A percentile compares a stretch with the other conserved stretches of the same genome.
Evolutionary conservation across 148 eudicot species (phyloP).

Genomic region (Oxyria digyna): DNA sequence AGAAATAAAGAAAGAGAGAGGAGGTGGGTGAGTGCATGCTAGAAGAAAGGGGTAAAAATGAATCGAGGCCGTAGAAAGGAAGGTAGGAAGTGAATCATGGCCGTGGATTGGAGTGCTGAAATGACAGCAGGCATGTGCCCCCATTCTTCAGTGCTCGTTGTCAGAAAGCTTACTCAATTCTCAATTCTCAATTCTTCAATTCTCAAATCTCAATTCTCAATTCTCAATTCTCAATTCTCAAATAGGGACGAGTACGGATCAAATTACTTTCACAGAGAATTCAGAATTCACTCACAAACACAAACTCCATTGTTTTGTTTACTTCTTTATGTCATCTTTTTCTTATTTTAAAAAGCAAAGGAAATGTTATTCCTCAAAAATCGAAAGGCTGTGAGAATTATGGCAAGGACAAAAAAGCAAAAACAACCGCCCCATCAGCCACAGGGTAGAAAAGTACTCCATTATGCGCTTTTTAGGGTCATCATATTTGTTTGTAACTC

Average conservation of each 20-base stretch:
- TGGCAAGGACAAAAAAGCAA: neutral
- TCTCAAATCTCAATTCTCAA: slow-evolving; percentile 1
- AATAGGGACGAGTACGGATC: too few relatives aligned
- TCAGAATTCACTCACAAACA: too few relatives aligned
- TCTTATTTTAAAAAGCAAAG: neutral
- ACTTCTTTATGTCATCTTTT: too few relatives aligned
- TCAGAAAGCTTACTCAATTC: slow-evolving; percentile 19
- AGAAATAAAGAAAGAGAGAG: slow-evolving; percentile 12
- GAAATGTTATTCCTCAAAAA: slow-evolving; percentile 8
- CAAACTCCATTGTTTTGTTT: too few relatives aligned
- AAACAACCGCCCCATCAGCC: slow-evolving; percentile 6
- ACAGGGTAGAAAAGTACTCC: slow-evolving; percentile 5
- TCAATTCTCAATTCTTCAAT: neutral
- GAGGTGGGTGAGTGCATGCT: neutral
- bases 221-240: too few relatives aligned
- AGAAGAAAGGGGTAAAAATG: slow-evolving; percentile 4
- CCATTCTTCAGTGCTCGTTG: slow-evolving; percentile 98
- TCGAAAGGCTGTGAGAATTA: too few relatives aligned
- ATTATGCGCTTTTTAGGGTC: slow-evolving; percentile 4
- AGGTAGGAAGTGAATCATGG: slow-evolving; percentile 37
- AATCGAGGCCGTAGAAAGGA: slow-evolving; percentile 34
- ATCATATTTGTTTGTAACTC: neutral
- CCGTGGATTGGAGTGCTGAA: slow-evolving; percentile 44
- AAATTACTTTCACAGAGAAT: too few relatives aligned
- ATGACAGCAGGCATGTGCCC: slow-evolving; percentile 96